Conservation (phyloP, 2,329 filamentous ascomycete species). For the Corinectria fuckeliana region DNA sequence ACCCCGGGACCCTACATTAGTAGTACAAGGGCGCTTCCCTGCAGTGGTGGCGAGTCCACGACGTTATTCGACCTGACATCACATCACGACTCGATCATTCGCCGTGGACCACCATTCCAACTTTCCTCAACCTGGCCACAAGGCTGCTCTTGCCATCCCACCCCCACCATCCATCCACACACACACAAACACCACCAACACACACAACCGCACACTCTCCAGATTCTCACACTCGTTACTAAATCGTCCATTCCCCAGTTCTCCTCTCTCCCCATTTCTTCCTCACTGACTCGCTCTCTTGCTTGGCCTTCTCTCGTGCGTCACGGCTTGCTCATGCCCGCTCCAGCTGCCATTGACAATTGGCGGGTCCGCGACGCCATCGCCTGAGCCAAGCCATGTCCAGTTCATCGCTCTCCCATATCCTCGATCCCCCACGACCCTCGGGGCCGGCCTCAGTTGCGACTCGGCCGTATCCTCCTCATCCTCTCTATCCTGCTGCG, state of each 20-base stretch:
- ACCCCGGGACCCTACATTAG: not conserved
- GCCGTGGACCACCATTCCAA: not conserved
- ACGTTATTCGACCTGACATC: not conserved
- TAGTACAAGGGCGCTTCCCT: not conserved
- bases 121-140: no score
- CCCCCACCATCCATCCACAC: not conserved
- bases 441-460: constrained; percentile 20
- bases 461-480: constrained; percentile 28
- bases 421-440: constrained; percentile 41
- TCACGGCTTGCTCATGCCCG: constrained; percentile 12
- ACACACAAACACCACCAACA: not conserved
- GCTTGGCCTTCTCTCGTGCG: not conserved
- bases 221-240: not conserved
- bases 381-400: constrained; percentile 37
- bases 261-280: not conserved
- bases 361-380: constrained; percentile 12
- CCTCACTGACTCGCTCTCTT: not conserved
- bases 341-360: not conserved
- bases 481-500: constrained; percentile 5
- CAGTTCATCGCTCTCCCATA: constrained; percentile 40
- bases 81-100: no score
- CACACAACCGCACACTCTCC: not conserved
- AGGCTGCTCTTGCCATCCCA: not conserved
- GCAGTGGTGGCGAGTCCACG: no score
- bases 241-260: not conserved